Conservation (phyloP, 345 rosid genomes). For the Firmiana major region DNA sequence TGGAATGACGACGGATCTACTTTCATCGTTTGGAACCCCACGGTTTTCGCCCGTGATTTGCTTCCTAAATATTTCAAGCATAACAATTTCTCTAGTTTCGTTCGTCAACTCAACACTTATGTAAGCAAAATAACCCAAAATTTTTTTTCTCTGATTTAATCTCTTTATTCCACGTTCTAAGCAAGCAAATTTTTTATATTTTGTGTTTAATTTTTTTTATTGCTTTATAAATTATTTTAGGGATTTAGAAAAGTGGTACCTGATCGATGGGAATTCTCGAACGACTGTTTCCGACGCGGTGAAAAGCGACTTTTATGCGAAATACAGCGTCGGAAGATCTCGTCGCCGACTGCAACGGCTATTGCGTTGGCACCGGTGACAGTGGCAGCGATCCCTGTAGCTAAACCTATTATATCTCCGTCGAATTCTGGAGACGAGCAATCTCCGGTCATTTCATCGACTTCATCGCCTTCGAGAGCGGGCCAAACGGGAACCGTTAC, state of each 20-base stretch:
- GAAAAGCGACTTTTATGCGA: constrained; percentile 68
- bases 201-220: not conserved
- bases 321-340: constrained; percentile 72
- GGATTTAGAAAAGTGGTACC: constrained; percentile 82
- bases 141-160: not conserved
- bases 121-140: constrained; percentile 29
- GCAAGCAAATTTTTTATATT: not conserved
- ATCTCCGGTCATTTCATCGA: constrained; percentile 37
- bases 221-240: constrained; percentile 22
- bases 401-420: constrained; percentile 39
- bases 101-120: constrained; percentile 88
- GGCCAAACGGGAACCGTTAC: constrained; percentile 25
- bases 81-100: constrained; percentile 88
- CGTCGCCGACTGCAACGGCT: constrained; percentile 13
- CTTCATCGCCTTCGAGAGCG: constrained; percentile 31
- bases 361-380: not conserved
- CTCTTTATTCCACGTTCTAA: not conserved
- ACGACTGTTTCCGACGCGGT: constrained; percentile 68
- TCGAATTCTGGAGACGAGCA: constrained; percentile 58
- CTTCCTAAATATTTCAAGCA: constrained; percentile 85
- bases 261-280: constrained; percentile 93
- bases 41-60: constrained; percentile 73
- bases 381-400: constrained; percentile 25
- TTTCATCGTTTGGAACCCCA: constrained; percentile 82
- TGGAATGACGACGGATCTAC: constrained; percentile 88